phyloP scores from a whole-genome alignment of 2,329 filamentous ascomycete species.

The Pyricularia grisea region DNA sequence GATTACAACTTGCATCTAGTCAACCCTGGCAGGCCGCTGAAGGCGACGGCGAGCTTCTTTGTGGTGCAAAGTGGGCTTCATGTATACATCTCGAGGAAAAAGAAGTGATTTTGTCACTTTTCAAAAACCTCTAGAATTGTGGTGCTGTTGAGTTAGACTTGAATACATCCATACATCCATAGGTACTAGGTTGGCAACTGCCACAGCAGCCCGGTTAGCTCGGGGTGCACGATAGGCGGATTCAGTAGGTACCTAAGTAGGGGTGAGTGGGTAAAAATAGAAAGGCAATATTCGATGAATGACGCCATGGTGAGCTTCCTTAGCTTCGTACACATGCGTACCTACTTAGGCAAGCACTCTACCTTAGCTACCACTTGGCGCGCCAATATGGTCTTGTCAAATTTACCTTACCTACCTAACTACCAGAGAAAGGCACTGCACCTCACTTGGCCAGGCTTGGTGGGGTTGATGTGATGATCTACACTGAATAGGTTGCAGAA shows the following conservation, averaged over 20 bases:
- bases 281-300: neutral
- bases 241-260: too few relatives aligned
- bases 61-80: conserved; percentile 48
- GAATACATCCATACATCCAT: too few relatives aligned
- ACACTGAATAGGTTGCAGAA: neutral
- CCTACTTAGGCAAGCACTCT: too few relatives aligned
- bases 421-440: too few relatives aligned
- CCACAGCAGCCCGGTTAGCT: too few relatives aligned
- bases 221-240: too few relatives aligned
- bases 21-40: conserved; percentile 37
- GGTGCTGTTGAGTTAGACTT: neutral
- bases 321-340: neutral
- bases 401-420: too few relatives aligned
- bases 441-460: neutral
- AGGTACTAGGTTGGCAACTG: too few relatives aligned
- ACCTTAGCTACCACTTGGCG: too few relatives aligned
- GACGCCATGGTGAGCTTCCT: neutral
- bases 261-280: too few relatives aligned
- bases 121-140: neutral
- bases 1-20: conserved; percentile 44
- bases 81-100: conserved; percentile 30
- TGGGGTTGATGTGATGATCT: neutral
- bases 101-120: neutral
- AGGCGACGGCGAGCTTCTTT: conserved; percentile 48
- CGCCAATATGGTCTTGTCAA: too few relatives aligned